Percentiles rank a stretch among this genome's conserved stretches.
Evolutionary conservation across 805 yeast species (phyloP).

Genomic region (Grigorovia yakushimaensis): DNA sequence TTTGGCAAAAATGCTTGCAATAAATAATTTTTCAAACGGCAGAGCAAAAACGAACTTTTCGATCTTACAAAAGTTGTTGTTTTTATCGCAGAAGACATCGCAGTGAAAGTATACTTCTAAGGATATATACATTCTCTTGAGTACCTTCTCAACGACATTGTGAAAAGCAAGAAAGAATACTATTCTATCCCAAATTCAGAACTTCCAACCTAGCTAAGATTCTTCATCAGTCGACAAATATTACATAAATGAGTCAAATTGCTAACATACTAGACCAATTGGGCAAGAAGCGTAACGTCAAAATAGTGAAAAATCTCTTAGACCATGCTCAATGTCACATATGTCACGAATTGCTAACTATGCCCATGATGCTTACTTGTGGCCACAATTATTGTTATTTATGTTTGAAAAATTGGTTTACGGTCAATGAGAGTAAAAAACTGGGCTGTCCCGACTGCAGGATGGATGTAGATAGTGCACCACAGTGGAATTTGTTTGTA

Average conservation of each 20-base stretch:
- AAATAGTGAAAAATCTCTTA: slow-evolving; percentile 12
- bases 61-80: too few relatives aligned
- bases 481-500: slow-evolving; percentile 43
- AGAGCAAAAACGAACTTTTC: too few relatives aligned
- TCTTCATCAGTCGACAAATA: too few relatives aligned
- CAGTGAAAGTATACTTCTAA: too few relatives aligned
- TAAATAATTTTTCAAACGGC: too few relatives aligned
- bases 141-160: too few relatives aligned
- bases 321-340: slow-evolving; percentile 42
- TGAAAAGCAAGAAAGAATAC: too few relatives aligned
- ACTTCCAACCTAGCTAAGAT: too few relatives aligned
- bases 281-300: slow-evolving; percentile 10
- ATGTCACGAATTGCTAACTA: slow-evolving; percentile 60
- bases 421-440: slow-evolving; percentile 30
- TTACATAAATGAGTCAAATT: slow-evolving; percentile 4
- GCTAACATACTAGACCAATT: not conserved
- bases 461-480: slow-evolving; percentile 36
- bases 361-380: slow-evolving; percentile 54
- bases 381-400: slow-evolving; percentile 70
- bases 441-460: slow-evolving; percentile 66
- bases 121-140: too few relatives aligned
- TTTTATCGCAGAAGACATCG: too few relatives aligned
- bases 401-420: slow-evolving; percentile 57
- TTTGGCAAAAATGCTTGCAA: too few relatives aligned
- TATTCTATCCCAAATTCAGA: too few relatives aligned